Base-by-base conservation (phyloP, 176 grass and related monocot species). In the Juncus effusus region DNA sequence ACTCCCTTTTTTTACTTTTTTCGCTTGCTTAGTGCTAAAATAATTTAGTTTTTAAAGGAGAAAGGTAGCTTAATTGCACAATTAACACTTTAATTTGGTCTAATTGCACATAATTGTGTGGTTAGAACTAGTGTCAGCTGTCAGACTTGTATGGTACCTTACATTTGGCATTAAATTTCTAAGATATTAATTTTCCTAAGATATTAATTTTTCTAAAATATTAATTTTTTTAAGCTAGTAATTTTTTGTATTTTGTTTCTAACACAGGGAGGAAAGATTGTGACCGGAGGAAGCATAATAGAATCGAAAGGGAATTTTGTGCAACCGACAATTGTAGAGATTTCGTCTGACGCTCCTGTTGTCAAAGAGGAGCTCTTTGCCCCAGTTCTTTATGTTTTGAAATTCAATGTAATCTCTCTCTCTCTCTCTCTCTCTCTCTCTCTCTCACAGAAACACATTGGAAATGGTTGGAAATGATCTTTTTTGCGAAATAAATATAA, bases 291-390 rank as follows among this genome's bases (percentile, higher is more conserved):
- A 67, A 84, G 80, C 72, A 61, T 69, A 75, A 82, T 87, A 64
- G 89, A 99, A 73, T 90, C 85, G 15, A 85, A 81, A 76, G 94
- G 94, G 40, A 93, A 99, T 50, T 99, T 90, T 7, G 85, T 93
- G 11, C 75, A 85, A 67, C 94, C 94, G 69, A 90, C 94, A 1
- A 93, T 99, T 73, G 89, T 99, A 53, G 89, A 93, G 69, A 93
- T 93, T 59, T 86, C 85, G 77, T 10, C 94, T 40, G 64, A 41
- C 78, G 83, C 83, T 3, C 58, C 78, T 65, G 83, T 93, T 80
- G 94, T 99, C 72, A 99, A 79, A 80, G 85, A 99, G 42, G 94
- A 99, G 80, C 79, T 99, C 7, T 99, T 99, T 84, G 88, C 88
- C 42, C 88, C 94, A 78, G 89, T 90, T 64, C 85, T 99, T 64